A percentile compares a stretch with the other conserved stretches of the same genome.
Evolutionary conservation across 2,329 filamentous ascomycete species (phyloP).

Genomic region (Verticillium albo-atrum): DNA sequence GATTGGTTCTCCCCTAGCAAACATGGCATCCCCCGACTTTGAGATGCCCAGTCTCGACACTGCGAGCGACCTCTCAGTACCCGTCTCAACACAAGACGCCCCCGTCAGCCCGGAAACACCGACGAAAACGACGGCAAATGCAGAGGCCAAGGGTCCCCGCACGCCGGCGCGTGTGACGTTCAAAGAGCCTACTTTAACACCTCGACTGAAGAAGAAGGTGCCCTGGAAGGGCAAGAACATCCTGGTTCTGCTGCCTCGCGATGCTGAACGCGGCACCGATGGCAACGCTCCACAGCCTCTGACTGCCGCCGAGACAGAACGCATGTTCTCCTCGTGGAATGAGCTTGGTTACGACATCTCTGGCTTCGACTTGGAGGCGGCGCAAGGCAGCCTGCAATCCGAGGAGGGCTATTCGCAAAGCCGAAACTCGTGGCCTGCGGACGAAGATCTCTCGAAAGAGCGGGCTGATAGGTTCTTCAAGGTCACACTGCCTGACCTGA

Average conservation of each 20-base stretch:
- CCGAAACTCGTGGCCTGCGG: conserved; percentile 62
- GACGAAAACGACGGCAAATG: conserved; percentile 22
- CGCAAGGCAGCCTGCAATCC: conserved; percentile 7
- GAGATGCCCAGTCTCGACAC: conserved; percentile 7
- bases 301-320: conserved; percentile 47
- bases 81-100: conserved; percentile 16
- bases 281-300: conserved; percentile 52
- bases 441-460: conserved; percentile 53
- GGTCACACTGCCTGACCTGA: conserved; percentile 67
- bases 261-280: conserved; percentile 59
- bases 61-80: neutral
- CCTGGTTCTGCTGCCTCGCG: conserved; percentile 62
- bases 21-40: conserved; percentile 10
- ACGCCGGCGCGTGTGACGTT: conserved; percentile 30
- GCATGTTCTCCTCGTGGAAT: conserved; percentile 63
- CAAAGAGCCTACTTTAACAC: conserved; percentile 39
- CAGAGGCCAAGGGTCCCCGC: conserved; percentile 20
- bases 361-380: conserved; percentile 59
- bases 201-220: conserved; percentile 66
- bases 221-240: conserved; percentile 74
- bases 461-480: conserved; percentile 47
- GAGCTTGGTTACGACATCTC: conserved; percentile 63
- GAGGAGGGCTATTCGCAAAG: conserved; percentile 56
- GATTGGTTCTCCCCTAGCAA: conserved; percentile 1
- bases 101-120: conserved; percentile 25